Evolutionary conservation across 2,329 filamentous ascomycete species (phyloP), one percentile per base, ranked within the genome.

Genomic region (Fusarium musae): DNA sequence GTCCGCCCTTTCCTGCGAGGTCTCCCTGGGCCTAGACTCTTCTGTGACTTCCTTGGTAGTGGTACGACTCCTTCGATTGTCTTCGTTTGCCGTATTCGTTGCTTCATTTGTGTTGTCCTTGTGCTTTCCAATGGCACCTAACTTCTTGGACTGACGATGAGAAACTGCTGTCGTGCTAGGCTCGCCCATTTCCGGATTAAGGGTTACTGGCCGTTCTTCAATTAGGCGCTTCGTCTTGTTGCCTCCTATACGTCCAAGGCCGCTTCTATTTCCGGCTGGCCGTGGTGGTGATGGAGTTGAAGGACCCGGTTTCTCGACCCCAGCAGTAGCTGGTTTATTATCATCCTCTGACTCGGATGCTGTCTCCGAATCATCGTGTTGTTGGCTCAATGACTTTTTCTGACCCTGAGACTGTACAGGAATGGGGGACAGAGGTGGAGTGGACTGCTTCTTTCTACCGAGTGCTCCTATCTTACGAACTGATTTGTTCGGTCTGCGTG

Each of bases 1-100:
- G 65, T 88, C 85, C 6, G 87, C 86, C 32, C 84, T 79, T 57
- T 87, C 84, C 70, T 82, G 80, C 6, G 84, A 85, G 0, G 82
- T 85, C 69, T 86, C 85, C 63, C 83, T 82, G 34, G 78, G 75
- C 57, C 80, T 77, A 19, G 80, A 75, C 70, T 81, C 79, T 23
- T 74, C 50, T 44, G 79, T 63, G 36, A 78, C 74, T 34, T 78
- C 72, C 19, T 66, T 67, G 15, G 32, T 46, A n/a, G 57, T 26
- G 17, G 67, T 59, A 19, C 75, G 70, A 34, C 64, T 70, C 53
- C 76, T 78, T 32, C 75, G 78, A 46, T 73, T 77, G 13, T 39
- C 63, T 43, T 75, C 74, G 43, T 75, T 67, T 53, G 63, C 21
- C 26, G 15, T 26, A 16, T 70, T 21, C 28, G 56, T 57, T 30